phyloP scores from a whole-genome alignment of 495 filamentous ascomycete species.

The Neurospora sp. region DNA sequence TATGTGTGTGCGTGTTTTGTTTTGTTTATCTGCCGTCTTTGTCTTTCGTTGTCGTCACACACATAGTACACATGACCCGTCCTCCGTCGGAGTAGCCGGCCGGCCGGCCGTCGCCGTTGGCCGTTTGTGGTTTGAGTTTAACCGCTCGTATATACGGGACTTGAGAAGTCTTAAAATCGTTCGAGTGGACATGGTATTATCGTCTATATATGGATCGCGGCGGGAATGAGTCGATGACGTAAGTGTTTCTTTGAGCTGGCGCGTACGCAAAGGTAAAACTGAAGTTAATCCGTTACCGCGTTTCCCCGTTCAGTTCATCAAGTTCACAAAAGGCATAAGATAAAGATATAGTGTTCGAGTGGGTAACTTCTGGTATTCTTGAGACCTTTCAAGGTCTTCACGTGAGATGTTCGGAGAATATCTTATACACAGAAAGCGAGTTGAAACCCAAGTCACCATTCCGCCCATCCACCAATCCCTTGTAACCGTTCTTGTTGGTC shows the following conservation, averaged over 20 bases:
- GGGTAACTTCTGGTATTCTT: constrained; percentile 50
- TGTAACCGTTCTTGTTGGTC: background rate
- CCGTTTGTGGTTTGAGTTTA: background rate
- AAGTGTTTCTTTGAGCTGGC: background rate
- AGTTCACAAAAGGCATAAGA: background rate
- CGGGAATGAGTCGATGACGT: background rate
- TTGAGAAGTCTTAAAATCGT: background rate
- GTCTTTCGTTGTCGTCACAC: background rate
- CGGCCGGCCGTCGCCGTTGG: background rate
- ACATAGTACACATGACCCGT: background rate
- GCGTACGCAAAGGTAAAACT: background rate
- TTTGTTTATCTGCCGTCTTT: background rate
- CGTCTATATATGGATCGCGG: background rate
- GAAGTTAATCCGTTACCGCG: background rate
- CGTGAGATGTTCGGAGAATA: constrained; percentile 18
- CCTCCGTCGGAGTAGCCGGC: background rate
- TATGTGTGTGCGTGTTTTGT: background rate
- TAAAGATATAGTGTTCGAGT: constrained; percentile 22
- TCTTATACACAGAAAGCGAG: constrained; percentile 49
- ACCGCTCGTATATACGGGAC: background rate
- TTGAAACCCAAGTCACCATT: constrained; percentile 17
- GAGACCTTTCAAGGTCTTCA: constrained; percentile 15
- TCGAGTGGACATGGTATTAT: background rate
- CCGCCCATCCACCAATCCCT: constrained; percentile 3
- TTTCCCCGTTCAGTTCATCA: background rate